Conservation (phyloP, 306 rosid genomes). For the Prunus mongolica region DNA sequence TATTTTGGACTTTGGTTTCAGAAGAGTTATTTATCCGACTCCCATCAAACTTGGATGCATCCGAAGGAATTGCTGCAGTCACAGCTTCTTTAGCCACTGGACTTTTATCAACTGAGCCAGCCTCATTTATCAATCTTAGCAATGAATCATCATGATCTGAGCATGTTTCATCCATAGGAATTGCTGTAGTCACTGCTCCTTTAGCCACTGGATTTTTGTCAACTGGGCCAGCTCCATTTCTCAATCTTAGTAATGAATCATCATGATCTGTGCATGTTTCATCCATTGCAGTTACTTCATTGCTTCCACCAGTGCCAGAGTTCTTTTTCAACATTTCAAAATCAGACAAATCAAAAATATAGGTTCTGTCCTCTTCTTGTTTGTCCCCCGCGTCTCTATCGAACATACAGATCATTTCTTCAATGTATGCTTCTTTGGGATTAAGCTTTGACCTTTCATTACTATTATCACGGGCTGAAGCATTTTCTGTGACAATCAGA, state of each 20-base stretch:
- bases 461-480: constrained; percentile 5
- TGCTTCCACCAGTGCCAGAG: constrained; percentile 8
- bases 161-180: constrained; percentile 12
- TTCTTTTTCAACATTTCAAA: constrained; percentile 30
- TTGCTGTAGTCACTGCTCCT: neutral
- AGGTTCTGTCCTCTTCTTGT: constrained; percentile 27
- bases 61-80: constrained; percentile 19
- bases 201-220: neutral
- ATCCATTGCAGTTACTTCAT: constrained; percentile 1
- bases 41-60: constrained; percentile 22
- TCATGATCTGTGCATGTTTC: constrained; percentile 15
- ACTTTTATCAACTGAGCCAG: neutral
- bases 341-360: constrained; percentile 27
- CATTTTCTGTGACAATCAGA: constrained; percentile 10
- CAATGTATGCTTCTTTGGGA: constrained; percentile 22
- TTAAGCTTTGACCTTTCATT: constrained; percentile 7
- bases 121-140: constrained; percentile 18
- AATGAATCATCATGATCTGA: constrained; percentile 10
- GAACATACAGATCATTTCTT: constrained; percentile 33
- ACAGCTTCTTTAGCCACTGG: neutral
- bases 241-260: neutral
- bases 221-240: constrained; percentile 8
- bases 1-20: constrained; percentile 13
- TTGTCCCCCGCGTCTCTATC: constrained; percentile 21
- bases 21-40: constrained; percentile 19